These are phyloP conservation scores for Nymphaea colorata DNA, from an alignment of 164 flowering plant genomes.

Conservation along the genomic window DNA sequence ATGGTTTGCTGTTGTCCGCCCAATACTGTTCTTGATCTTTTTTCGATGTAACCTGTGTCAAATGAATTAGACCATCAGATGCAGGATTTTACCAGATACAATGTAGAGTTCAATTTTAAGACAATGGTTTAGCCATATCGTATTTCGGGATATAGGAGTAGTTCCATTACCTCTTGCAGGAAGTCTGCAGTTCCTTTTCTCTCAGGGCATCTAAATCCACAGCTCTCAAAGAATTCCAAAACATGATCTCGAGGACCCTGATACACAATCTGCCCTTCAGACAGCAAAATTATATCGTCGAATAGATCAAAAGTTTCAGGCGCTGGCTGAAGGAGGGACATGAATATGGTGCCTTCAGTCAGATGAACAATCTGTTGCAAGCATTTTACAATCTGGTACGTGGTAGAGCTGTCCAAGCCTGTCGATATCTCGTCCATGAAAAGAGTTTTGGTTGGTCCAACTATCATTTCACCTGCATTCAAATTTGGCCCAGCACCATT, in stretches of 20 bases:
- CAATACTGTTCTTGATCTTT: slow-evolving; percentile 96
- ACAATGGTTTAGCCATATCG: too few species aligned
- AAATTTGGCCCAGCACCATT: too few species aligned
- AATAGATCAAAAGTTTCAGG: slow-evolving; percentile 93
- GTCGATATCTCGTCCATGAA: slow-evolving; percentile 99
- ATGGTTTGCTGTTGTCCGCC: slow-evolving; percentile 55
- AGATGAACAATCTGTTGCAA: slow-evolving; percentile 85
- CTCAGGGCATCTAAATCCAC: slow-evolving; percentile 84
- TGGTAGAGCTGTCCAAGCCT: slow-evolving; percentile 96
- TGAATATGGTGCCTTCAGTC: slow-evolving; percentile 65
- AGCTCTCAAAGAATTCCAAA: slow-evolving; percentile 63
- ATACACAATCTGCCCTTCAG: slow-evolving; percentile 86
- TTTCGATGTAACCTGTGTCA: slow-evolving; percentile 71
- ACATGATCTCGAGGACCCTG: slow-evolving; percentile 81
- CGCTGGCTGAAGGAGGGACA: slow-evolving; percentile 95
- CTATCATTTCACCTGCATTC: slow-evolving; percentile 86
- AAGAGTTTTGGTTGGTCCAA: slow-evolving; percentile 85
- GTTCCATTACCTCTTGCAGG: slow-evolving; percentile 74
- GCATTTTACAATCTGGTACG: slow-evolving; percentile 91
- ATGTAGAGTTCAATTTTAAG: too few species aligned
- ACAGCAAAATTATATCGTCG: slow-evolving; percentile 76
- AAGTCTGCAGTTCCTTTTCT: slow-evolving; percentile 93
- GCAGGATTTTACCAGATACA: neutral
- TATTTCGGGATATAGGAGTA: neutral
- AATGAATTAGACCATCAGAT: neutral